These are phyloP conservation scores for Blakeslea trispora DNA, from an alignment of 371 early-diverging fungal species.

Conservation along the genomic window DNA sequence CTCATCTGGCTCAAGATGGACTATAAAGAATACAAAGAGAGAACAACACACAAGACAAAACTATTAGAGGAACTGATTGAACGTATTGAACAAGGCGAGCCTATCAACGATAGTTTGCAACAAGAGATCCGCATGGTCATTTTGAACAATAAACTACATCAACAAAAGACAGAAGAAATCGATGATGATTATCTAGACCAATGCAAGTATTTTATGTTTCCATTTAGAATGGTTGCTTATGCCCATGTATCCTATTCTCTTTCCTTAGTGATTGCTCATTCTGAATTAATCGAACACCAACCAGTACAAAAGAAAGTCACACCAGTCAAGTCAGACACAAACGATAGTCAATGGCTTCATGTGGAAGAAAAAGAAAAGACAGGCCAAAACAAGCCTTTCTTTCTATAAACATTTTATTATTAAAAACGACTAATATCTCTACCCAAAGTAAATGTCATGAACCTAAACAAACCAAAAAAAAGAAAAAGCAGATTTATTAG, in stretches of 20 bases:
- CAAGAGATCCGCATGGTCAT: constrained; percentile 47
- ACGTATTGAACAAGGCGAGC: constrained; percentile 43
- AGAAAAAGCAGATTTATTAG: too few relatives aligned
- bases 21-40: constrained; percentile 50
- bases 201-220: constrained; percentile 23
- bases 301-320: background rate
- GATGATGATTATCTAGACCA: constrained; percentile 45
- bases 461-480: too few relatives aligned
- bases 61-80: constrained; percentile 40
- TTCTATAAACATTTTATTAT: constrained; percentile 14
- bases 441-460: constrained; percentile 66
- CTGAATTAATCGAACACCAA: constrained; percentile 52
- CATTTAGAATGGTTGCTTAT: too few relatives aligned
- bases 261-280: constrained; percentile 31
- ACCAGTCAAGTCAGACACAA: too few relatives aligned
- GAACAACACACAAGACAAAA: constrained; percentile 40
- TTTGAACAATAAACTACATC: constrained; percentile 21
- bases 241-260: background rate
- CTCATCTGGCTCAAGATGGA: constrained; percentile 54
- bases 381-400: constrained; percentile 22
- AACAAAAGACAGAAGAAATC: constrained; percentile 15
- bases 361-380: constrained; percentile 1
- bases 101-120: constrained; percentile 29
- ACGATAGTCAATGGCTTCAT: constrained; percentile 19
- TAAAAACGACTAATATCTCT: constrained; percentile 50